Conservation (phyloP, 257 asterid genomes). For the Ballota nigra region DNA sequence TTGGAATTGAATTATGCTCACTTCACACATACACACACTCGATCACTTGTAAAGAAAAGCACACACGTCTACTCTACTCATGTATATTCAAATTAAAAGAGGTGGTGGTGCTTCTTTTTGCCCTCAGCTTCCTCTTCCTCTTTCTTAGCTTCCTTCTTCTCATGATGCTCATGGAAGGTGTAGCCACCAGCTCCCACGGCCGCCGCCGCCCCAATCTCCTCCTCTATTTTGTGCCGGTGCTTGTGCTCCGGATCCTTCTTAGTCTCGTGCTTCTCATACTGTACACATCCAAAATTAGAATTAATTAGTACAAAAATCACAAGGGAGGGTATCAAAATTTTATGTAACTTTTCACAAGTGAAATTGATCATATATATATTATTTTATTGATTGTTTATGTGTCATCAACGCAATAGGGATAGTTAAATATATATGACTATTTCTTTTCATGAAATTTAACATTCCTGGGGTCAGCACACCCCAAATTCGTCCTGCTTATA, state of each 20-base stretch:
- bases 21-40: background rate
- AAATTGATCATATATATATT: too few species aligned
- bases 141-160: conserved; percentile 56
- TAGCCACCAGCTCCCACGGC: conserved; percentile 68
- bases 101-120: conserved; percentile 50
- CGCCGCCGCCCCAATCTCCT: conserved; percentile 46
- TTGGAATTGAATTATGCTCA: background rate
- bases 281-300: too few species aligned
- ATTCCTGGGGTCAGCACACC: too few species aligned
- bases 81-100: conserved; percentile 12
- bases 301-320: too few species aligned
- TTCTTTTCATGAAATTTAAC: too few species aligned
- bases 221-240: conserved; percentile 59
- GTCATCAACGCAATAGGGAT: too few species aligned
- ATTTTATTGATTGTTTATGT: too few species aligned
- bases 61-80: too few species aligned
- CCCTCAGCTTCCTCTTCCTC: conserved; percentile 54
- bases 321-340: too few species aligned
- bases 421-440: too few species aligned
- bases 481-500: too few species aligned
- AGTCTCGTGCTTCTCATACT: conserved; percentile 75
- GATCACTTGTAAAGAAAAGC: background rate
- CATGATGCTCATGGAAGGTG: conserved; percentile 71
- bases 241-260: conserved; percentile 68
- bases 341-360: too few species aligned